Base-by-base conservation (phyloP, 2,329 filamentous ascomycete species). In the Proliferodiscus dingleyae region DNA sequence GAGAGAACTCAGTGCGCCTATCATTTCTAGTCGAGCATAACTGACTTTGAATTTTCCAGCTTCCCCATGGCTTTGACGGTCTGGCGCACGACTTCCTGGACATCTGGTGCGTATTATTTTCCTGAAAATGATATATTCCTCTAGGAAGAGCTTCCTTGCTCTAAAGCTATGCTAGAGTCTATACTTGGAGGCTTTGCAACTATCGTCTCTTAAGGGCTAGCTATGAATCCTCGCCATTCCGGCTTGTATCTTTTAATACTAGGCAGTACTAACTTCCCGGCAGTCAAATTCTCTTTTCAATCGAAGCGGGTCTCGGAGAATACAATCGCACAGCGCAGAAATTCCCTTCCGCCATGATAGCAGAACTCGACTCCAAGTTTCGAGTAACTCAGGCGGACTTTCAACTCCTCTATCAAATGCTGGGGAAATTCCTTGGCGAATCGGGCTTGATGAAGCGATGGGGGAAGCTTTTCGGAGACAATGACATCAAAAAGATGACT, bases 1-100 rank as follows among this genome's bases (percentile, higher is more conserved):
- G n/a, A n/a, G n/a, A n/a, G n/a, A n/a, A n/a, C n/a, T n/a, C n/a
- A n/a, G n/a, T n/a, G n/a, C n/a, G n/a, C n/a, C n/a, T n/a, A n/a
- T n/a, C n/a, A n/a, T n/a, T n/a, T n/a, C n/a, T n/a, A n/a, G n/a
- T n/a, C n/a, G n/a, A n/a, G n/a, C n/a, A n/a, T n/a, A n/a, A n/a
- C n/a, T n/a, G n/a, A n/a, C n/a, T n/a, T n/a, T n/a, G n/a, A n/a
- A n/a, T n/a, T n/a, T n/a, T n/a, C n/a, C n/a, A 72, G 28, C 70
- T 74, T 28, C 74, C 75, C 0, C 66, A 72, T 41, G 75, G 77
- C 24, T 78, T 83, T 61, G 73, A 77, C 47, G 66, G 71, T 21
- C 71, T 87, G 16, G 80, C 82, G 8, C 73, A 75, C 50, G 80
- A 83, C 52, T 85, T 86, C 58, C 72, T 87, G 47, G 81, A 85